Evolutionary conservation across 2,329 filamentous ascomycete species (phyloP), one percentile per base, ranked within the genome.

Genomic region (Pyricularia sp.): DNA sequence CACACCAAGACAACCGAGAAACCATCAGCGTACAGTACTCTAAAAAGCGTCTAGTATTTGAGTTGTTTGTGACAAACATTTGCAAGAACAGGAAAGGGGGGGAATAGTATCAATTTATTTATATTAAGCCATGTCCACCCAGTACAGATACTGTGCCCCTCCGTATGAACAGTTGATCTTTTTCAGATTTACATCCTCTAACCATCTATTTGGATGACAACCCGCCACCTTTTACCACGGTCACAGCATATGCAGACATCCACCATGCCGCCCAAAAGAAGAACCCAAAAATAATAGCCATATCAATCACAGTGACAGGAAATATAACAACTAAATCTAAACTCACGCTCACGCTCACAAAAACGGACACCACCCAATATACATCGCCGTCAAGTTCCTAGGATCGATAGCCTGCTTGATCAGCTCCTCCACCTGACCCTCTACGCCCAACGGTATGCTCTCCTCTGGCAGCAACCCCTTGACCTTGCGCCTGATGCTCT

Each of bases 371-470:
- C 94, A 98, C 25, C 95, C 95, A 79, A 98, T 97, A 79, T 98
- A 99, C 96, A 99, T 99, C 58, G 89, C 88, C 23, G 92, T 88
- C 79, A 99, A 79, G 77, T 95, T 96, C 75, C 81, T 86, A 69
- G 90, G 87, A 78, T 93, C 89, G 26, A 90, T 91, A 42, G 96
- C 95, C 81, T 94, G 90, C 76, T 90, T 88, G 73, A 99, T 95
- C 78, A 99, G 79, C 79, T 96, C 93, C 77, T 97, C 92, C n/a
- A 97, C 95, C 81, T 99, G 95, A 0, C 96, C 95, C 79, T 98
- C 95, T 1, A 98, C 93, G 31, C 93, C 93, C 71, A 99, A 81
- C 63, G 95, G 94, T 69, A 99, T 95, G 72, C 89, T 94, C 82
- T 99, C 94, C 2, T 92, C 90, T 4, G 90, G 88, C 73, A 97